phyloP scores from a whole-genome alignment of 345 rosid genomes.

The Hibiscus tridactylites region DNA sequence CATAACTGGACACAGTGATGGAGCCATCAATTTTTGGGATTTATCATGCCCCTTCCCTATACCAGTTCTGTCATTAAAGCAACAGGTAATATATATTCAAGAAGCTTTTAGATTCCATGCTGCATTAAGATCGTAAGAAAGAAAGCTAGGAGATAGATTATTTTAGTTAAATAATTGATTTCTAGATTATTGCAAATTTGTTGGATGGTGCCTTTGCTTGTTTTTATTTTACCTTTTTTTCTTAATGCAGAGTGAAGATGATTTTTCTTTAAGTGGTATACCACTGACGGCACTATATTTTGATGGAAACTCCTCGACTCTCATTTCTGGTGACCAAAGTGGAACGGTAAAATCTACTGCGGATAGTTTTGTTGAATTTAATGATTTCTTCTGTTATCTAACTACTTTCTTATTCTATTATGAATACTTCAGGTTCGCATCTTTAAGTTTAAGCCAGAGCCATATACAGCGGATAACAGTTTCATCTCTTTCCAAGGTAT shows the following conservation, averaged over 20 bases:
- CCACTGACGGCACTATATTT: conserved; percentile 59
- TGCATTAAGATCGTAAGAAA: background rate
- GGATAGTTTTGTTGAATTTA: background rate
- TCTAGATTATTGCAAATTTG: background rate
- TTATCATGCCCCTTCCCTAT: conserved; percentile 53
- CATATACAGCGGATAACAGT: conserved; percentile 53
- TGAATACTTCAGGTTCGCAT: conserved; percentile 55
- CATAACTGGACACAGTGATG: conserved; percentile 82
- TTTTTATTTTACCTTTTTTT: background rate
- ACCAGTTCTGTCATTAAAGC: conserved; percentile 58
- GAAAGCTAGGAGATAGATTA: background rate
- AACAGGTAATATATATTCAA: conserved; percentile 46
- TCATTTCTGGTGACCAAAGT: conserved; percentile 71
- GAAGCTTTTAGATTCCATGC: background rate
- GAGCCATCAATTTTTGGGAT: conserved; percentile 81
- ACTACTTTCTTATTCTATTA: background rate
- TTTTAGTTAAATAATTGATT: background rate
- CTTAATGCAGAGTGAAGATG: conserved; percentile 60
- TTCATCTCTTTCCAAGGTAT: conserved; percentile 57
- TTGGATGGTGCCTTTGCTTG: background rate
- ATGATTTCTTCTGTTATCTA: background rate
- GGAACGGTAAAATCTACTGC: conserved; percentile 48
- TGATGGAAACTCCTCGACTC: conserved; percentile 45
- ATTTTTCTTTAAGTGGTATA: conserved; percentile 48
- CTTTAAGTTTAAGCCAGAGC: conserved; percentile 67